Evolutionary conservation across 2,329 filamentous ascomycete genomes (phyloP), one percentile per base, ranked within the genome.

Genomic region (Aureobasidium sp.): DNA sequence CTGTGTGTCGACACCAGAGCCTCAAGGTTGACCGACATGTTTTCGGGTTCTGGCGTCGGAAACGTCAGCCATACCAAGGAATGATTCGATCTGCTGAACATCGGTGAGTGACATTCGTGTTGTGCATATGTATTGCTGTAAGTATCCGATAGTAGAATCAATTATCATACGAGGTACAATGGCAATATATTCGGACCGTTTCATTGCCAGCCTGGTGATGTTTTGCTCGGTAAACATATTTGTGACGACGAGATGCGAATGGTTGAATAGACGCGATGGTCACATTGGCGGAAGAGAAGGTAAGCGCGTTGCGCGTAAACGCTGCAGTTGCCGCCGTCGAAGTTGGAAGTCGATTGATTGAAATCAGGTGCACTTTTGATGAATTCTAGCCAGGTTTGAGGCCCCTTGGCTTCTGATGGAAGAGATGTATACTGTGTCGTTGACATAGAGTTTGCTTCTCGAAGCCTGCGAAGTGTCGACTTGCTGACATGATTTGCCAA

Each of bases 381-480:
- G 8, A 7, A 5, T n/a, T 52, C 31, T 20, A 17, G 34, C 11
- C 15, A 12, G 25, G 20, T 22, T 34, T 29, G 12, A 17, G n/a
- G 15, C 17, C 6, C 15, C 15, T 37, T 25, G 20, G 36, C 15
- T 22, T 42, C 15, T 34, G 17, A n/a, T 22, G 7, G 52, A 3
- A 56, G 9, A 11, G 5, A 47, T 34, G 25, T 9, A 45, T 31
- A 29, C 55, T 4, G 31, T 58, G 55, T 58, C 44, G 55, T 58
- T 58, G 41, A 58, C 9, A 37, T 58, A 58, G 31, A 37, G 55
- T 58, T 58, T 58, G 42, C 37, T 44, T 56, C 39, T 56, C 52
- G 55, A 58, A 58, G n/a, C 55, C 42, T 47, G 41, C 55, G 7
- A 37, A 29, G 47, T 27, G 20, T 47, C 31, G 22, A 31, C 37